Percentiles rank a stretch among this genome's conserved stretches.
These are phyloP conservation scores for Talaromyces sp. DNA, from an alignment of 2,329 filamentous ascomycete species.

Conservation along the genomic window DNA sequence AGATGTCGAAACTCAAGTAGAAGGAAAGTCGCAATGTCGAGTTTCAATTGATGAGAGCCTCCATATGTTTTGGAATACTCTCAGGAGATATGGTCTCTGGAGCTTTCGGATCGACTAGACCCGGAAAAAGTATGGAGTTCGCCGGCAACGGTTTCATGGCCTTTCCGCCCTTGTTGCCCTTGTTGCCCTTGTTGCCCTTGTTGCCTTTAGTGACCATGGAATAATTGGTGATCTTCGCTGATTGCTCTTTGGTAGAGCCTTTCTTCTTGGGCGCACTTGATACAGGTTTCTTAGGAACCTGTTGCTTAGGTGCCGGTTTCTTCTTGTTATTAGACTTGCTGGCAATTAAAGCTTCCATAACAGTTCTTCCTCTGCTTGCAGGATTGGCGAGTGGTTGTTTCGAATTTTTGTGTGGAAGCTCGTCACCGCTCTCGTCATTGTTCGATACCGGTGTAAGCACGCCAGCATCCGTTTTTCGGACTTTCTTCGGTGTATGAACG, in stretches of 20 bases:
- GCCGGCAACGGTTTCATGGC: constrained; percentile 36
- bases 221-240: constrained; percentile 31
- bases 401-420: constrained; percentile 25
- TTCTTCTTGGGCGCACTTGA: constrained; percentile 21
- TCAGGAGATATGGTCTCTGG: constrained; percentile 22
- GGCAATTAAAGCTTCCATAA: constrained; percentile 26
- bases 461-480: constrained; percentile 29
- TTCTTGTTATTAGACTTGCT: constrained; percentile 14
- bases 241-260: constrained; percentile 26
- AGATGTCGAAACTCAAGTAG: neutral
- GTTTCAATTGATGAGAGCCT: neutral
- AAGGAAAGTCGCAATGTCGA: neutral
- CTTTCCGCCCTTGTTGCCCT: constrained; percentile 23
- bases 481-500: constrained; percentile 35
- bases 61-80: constrained; percentile 13
- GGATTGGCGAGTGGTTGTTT: constrained; percentile 25
- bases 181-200: constrained; percentile 20
- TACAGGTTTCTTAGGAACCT: neutral
- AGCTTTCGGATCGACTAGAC: constrained; percentile 19
- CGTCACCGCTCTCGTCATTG: constrained; percentile 32
- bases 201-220: constrained; percentile 34
- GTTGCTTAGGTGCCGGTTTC: constrained; percentile 19
- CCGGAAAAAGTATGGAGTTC: constrained; percentile 30
- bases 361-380: constrained; percentile 29
- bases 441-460: constrained; percentile 45